A percentile compares a stretch with the other conserved stretches of the same genome.
These are phyloP conservation scores for Inga laurina DNA, from an alignment of 306 rosid genomes.

Conservation along the genomic window DNA sequence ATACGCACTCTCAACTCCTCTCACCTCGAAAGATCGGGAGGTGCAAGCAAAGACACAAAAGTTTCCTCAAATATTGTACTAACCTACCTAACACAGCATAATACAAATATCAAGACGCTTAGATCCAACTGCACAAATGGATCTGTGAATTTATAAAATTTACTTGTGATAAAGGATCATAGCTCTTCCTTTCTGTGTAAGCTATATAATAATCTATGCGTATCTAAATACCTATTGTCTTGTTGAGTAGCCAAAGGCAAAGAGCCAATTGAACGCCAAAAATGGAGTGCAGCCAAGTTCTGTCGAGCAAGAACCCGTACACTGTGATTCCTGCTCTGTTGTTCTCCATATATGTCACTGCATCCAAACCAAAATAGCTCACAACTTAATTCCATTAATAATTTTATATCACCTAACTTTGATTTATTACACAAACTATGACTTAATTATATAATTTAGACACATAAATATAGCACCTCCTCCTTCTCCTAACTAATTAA, in stretches of 20 bases:
- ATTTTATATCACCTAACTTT: neutral
- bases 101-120: neutral
- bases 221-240: conserved; percentile 59
- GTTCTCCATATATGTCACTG: conserved; percentile 88
- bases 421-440: neutral
- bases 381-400: neutral
- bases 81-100: neutral
- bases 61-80: neutral
- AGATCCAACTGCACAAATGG: neutral
- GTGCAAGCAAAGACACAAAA: neutral
- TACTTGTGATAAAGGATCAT: neutral
- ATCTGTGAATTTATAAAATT: neutral
- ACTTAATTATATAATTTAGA: neutral
- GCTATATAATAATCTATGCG: neutral
- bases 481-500: neutral
- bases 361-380: conserved; percentile 25
- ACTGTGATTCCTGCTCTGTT: conserved; percentile 86
- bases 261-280: conserved; percentile 80
- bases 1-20: neutral
- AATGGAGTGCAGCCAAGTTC: conserved; percentile 89
- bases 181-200: conserved; percentile 3
- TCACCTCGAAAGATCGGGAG: neutral
- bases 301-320: conserved; percentile 83
- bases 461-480: neutral
- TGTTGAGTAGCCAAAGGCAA: conserved; percentile 89